These are phyloP conservation scores for Stereum hirsutum DNA, from an alignment of 1,284 basidiomycete genomes.

Conservation along the genomic window DNA sequence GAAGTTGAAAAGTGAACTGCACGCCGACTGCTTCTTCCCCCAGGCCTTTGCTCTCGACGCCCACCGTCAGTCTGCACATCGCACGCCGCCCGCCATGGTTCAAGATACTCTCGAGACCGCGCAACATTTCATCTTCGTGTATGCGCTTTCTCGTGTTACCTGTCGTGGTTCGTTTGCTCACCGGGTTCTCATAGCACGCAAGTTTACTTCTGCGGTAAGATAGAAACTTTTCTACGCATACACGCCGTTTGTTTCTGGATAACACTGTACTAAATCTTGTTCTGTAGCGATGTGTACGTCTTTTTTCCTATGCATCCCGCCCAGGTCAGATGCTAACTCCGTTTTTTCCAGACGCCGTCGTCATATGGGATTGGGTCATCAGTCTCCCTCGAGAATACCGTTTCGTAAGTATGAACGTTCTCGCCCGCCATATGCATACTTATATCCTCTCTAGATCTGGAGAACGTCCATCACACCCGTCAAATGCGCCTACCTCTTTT, in stretches of 20 bases:
- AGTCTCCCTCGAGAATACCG: conserved; percentile 65
- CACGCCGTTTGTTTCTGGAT: too few relatives aligned
- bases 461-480: conserved; percentile 74
- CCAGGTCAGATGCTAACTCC: conserved; percentile 14
- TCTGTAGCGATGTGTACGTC: conserved; percentile 64
- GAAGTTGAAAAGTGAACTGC: too few relatives aligned
- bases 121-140: conserved; percentile 43
- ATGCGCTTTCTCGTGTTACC: conserved; percentile 18
- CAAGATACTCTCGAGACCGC: conserved; percentile 32
- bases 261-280: conserved; percentile 13
- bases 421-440: conserved; percentile 6
- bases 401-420: conserved; percentile 58
- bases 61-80: not conserved
- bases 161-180: conserved; percentile 7
- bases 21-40: not conserved
- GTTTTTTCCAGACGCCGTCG: conserved; percentile 50
- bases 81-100: conserved; percentile 21
- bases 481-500: conserved; percentile 72
- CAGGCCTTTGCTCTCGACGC: not conserved
- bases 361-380: conserved; percentile 76
- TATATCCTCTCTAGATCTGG: conserved; percentile 47
- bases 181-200: conserved; percentile 38
- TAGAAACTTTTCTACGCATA: too few relatives aligned
- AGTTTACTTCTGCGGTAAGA: conserved; percentile 75
- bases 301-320: conserved; percentile 11